These are phyloP conservation scores for Boletus reticulatus DNA, from an alignment of 768 basidiomycete genomes.

Conservation along the genomic window DNA sequence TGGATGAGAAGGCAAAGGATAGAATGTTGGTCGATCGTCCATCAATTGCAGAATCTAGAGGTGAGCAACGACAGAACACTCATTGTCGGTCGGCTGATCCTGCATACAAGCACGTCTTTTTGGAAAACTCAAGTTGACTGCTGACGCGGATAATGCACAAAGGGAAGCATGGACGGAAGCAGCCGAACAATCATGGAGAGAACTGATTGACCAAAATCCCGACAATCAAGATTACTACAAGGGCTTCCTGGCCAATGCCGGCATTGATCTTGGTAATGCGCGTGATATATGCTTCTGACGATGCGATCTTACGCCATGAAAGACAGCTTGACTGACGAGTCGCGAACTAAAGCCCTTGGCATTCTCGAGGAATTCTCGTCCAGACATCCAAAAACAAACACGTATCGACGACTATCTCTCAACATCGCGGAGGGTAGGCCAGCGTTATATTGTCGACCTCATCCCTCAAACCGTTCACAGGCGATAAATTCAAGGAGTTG, in stretches of 20 bases:
- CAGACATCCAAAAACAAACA: conserved; percentile 64
- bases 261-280: conserved; percentile 60
- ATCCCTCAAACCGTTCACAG: conserved; percentile 29
- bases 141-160: conserved; percentile 10
- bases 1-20: conserved; percentile 64
- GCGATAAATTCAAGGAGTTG: conserved; percentile 65
- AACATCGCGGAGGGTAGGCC: conserved; percentile 52
- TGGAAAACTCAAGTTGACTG: conserved; percentile 44
- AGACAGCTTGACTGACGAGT: conserved; percentile 48
- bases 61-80: conserved; percentile 32
- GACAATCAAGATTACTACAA: conserved; percentile 81
- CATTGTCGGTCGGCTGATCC: conserved; percentile 1
- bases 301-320: conserved; percentile 14
- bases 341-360: conserved; percentile 50
- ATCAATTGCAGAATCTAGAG: conserved; percentile 64
- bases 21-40: conserved; percentile 70
- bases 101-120: conserved; percentile 65
- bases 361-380: conserved; percentile 58
- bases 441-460: background rate
- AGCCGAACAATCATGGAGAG: conserved; percentile 79
- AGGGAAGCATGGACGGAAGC: conserved; percentile 48
- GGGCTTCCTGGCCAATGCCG: conserved; percentile 65
- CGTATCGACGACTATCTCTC: conserved; percentile 74
- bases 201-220: conserved; percentile 80
- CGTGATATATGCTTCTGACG: background rate